phyloP scores from a whole-genome alignment of 139 green algal species.

The Chlorella ohadii region DNA sequence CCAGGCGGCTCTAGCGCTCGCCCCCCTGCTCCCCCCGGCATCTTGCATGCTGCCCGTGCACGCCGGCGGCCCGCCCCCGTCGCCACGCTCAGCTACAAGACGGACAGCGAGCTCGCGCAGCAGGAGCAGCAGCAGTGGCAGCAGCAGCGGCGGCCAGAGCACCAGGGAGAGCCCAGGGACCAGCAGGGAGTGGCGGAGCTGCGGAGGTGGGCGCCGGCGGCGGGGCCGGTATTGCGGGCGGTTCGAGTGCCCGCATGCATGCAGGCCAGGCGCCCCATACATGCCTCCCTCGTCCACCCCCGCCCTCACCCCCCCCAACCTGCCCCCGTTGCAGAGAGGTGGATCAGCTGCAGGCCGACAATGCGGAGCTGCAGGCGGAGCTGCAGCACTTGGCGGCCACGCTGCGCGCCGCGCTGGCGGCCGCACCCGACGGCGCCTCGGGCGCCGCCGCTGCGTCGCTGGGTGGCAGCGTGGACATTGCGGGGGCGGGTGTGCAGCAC shows the following conservation, averaged over 20 bases:
- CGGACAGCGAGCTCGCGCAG: neutral
- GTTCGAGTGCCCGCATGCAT: neutral
- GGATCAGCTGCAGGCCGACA: conserved; percentile 17
- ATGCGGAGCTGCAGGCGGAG: conserved; percentile 31
- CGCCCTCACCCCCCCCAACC: neutral
- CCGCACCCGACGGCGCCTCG: too few relatives aligned
- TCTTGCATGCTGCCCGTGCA: too few relatives aligned
- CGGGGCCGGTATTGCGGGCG: neutral
- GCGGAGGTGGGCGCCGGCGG: neutral
- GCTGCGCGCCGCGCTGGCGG: conserved; percentile 17
- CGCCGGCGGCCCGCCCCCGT: too few relatives aligned
- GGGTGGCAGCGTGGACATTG: too few relatives aligned
- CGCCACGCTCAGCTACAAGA: neutral
- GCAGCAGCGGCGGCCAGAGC: neutral
- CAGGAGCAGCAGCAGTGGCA: neutral
- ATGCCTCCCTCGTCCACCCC: neutral
- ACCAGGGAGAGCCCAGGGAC: neutral
- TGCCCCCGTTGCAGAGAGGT: conserved; percentile 1
- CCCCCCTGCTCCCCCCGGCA: too few relatives aligned
- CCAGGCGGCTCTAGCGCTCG: too few relatives aligned
- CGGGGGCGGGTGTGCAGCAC: too few relatives aligned
- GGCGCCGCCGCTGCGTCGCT: too few relatives aligned
- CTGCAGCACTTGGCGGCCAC: conserved; percentile 8
- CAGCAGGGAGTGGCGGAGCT: neutral
- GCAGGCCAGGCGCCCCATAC: neutral